Percentiles rank a stretch among this genome's conserved stretches.
Evolutionary conservation across 164 flowering plant species (phyloP).

Genomic region (Berberis thunbergii): DNA sequence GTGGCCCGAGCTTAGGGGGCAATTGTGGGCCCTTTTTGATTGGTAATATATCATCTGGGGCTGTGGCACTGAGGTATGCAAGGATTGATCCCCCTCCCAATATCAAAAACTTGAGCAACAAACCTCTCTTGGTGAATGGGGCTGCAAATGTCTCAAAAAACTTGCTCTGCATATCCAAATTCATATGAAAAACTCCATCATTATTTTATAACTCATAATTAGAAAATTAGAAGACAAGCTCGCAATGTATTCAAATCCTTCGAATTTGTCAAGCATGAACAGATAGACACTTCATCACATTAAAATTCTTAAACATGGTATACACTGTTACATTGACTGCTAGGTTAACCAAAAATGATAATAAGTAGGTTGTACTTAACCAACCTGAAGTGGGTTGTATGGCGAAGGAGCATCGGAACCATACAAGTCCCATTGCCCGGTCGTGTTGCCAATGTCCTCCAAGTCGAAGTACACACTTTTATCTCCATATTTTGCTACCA

Average conservation of each 20-base stretch:
- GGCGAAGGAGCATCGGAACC: slow-evolving; percentile 94
- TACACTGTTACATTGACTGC: too few species aligned
- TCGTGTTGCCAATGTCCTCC: slow-evolving; percentile 90
- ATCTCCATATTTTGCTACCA: slow-evolving; percentile 89
- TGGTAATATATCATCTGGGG: slow-evolving; percentile 66
- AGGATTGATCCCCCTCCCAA: slow-evolving; percentile 83
- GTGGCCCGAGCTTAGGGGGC: slow-evolving; percentile 86
- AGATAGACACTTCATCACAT: too few species aligned
- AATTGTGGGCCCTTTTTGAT: slow-evolving; percentile 95
- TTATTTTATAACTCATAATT: not conserved
- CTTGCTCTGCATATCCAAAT: slow-evolving; percentile 64
- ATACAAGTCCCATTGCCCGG: slow-evolving; percentile 95
- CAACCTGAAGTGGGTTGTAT: slow-evolving; percentile 83
- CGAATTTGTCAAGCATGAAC: too few species aligned
- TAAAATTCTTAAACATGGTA: too few species aligned
- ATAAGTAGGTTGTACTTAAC: not conserved
- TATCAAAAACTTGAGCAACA: slow-evolving; percentile 86
- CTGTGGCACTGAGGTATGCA: slow-evolving; percentile 73
- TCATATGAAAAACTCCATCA: not conserved
- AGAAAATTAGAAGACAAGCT: not conserved
- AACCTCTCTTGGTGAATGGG: slow-evolving; percentile 94
- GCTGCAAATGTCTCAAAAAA: slow-evolving; percentile 99
- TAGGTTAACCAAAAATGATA: not conserved
- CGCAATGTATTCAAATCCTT: not conserved
- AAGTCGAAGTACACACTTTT: slow-evolving; percentile 93